phyloP scores from a whole-genome alignment of 768 basidiomycete species.

The Tricholoma furcatifolium region DNA sequence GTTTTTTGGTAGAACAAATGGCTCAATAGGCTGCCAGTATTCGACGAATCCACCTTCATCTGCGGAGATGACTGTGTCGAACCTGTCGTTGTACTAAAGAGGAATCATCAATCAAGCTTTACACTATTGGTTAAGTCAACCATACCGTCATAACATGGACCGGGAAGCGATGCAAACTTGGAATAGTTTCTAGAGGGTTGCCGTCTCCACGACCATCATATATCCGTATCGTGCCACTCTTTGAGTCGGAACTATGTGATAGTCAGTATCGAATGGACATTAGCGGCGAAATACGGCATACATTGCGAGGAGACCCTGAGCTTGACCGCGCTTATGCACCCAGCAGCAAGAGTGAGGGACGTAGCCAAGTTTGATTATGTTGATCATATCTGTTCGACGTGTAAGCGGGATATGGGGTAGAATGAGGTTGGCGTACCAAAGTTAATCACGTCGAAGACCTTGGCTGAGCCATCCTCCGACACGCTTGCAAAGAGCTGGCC shows the following conservation, averaged over 20 bases:
- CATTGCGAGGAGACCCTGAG: slow-evolving; percentile 87
- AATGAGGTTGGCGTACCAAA: slow-evolving; percentile 66
- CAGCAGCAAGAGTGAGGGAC: slow-evolving; percentile 89
- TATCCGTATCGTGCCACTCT: slow-evolving; percentile 73
- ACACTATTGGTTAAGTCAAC: slow-evolving; percentile 9
- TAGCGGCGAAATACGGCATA: slow-evolving; percentile 32
- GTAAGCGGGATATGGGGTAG: not conserved
- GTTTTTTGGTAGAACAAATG: slow-evolving; percentile 80
- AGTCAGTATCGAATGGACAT: slow-evolving; percentile 13
- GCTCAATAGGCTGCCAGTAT: slow-evolving; percentile 92
- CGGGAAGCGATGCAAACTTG: slow-evolving; percentile 79
- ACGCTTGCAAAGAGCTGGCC: slow-evolving; percentile 91
- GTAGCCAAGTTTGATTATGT: slow-evolving; percentile 89
- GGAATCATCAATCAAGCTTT: slow-evolving; percentile 1
- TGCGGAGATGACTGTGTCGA: slow-evolving; percentile 89
- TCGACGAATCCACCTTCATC: slow-evolving; percentile 95
- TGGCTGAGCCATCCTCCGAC: slow-evolving; percentile 87
- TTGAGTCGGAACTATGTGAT: slow-evolving; percentile 68
- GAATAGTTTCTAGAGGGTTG: slow-evolving; percentile 71
- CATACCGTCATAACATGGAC: slow-evolving; percentile 90
- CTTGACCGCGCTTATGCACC: slow-evolving; percentile 89
- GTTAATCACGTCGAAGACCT: slow-evolving; percentile 97
- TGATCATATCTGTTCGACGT: slow-evolving; percentile 85
- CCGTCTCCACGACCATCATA: slow-evolving; percentile 92
- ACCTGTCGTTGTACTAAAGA: slow-evolving; percentile 82